phyloP scores from a whole-genome alignment of 495 filamentous ascomycete genomes.

The Penicillium daleae region DNA sequence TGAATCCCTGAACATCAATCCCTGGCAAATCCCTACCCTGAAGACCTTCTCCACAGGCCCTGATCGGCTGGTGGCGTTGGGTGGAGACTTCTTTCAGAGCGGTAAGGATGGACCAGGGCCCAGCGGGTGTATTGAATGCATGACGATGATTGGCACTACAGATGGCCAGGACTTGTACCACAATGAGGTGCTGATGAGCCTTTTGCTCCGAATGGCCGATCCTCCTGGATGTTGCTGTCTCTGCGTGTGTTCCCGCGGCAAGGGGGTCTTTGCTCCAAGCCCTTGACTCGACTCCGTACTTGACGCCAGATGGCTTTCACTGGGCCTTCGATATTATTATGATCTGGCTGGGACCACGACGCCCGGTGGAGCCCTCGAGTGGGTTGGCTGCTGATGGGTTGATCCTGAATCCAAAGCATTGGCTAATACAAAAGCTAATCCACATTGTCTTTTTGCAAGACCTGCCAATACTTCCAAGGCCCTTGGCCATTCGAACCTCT shows the following conservation, averaged over 20 bases:
- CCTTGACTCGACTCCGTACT: constrained; percentile 19
- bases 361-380: not conserved
- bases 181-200: not conserved
- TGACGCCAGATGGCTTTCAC: not conserved
- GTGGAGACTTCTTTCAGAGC: constrained; percentile 5
- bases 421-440: not conserved
- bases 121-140: not conserved
- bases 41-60: not conserved
- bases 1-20: not conserved
- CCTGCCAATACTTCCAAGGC: constrained; percentile 4
- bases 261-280: not conserved
- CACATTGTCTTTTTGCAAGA: not conserved
- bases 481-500: not conserved
- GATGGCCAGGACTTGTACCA: not conserved
- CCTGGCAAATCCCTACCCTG: not conserved
- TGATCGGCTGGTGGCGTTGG: constrained; percentile 13
- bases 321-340: not conserved
- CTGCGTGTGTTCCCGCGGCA: not conserved
- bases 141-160: constrained; percentile 6
- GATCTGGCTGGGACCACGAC: not conserved
- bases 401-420: not conserved
- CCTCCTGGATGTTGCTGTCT: not conserved
- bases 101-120: constrained; percentile 10
- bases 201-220: not conserved
- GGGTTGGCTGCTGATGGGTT: not conserved